Base-by-base conservation (phyloP, 306 rosid genomes). In the Acacia confusa region DNA sequence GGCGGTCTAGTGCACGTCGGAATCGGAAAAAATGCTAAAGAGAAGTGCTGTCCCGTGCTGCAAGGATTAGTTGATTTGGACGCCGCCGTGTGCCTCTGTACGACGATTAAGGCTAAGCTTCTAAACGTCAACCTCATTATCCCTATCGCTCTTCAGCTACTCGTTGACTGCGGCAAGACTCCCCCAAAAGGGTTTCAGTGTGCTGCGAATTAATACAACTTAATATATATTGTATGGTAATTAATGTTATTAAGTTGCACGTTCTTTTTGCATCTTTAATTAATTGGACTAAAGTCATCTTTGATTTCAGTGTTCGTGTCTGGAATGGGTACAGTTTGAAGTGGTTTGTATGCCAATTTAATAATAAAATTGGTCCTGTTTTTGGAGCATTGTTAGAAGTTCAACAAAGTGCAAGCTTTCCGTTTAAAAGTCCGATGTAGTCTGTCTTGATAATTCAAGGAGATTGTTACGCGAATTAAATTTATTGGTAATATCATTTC, bases 31-130 rank as follows among this genome's bases (percentile, higher is more conserved):
- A 22, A 6, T 1, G 75, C 57, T 43, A 24, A 41, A 2, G 9
- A 70, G 8, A 25, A 28, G 2, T 70, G 75, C 17, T 70, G 75
- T 16, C 75, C 75, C 1, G 75, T 70, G 57, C 75, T 70, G 17
- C 22, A 43, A 41, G 75, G 75, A 27, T 47, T 70, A 0, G 55
- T 70, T 17, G 75, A 70, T 76, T 84, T 90, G 76, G 94, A 90
- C 27, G 94, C 94, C 3, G 94, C 92, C 0, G 38, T 90, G 1
- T 90, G 94, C 66, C 89, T 90, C 13, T 90, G 94, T 83, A 88
- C 90, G 74, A 88, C 92, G 74, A 90, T 90, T 58, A 90, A 72
- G 69, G 81, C 65, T 32, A 90, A 88, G 87, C 91, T 90, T 48
- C 86, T 87, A 0, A 88, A 90, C 55, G 72, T 90, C 72, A 83